Conservation (phyloP, 352 stramenopile genomes). For the Detonula confervacea region DNA sequence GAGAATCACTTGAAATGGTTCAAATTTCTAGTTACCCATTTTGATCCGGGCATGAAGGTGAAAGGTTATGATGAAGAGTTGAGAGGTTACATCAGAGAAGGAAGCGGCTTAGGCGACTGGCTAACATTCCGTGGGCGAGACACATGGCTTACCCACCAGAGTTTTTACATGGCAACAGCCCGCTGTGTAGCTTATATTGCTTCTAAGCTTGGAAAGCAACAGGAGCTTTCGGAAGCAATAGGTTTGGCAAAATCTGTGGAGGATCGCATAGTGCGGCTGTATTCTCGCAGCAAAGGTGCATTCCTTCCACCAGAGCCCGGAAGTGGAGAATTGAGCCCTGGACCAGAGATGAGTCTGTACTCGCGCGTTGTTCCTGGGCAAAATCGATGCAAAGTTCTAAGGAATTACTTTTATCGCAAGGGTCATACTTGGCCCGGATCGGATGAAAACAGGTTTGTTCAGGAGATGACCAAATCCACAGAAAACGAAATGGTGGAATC, state of each 20-base stretch:
- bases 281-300: conserved; percentile 34
- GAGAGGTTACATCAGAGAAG: conserved; percentile 44
- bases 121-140: conserved; percentile 42
- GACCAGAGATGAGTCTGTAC: conserved; percentile 55
- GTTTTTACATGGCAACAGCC: conserved; percentile 61
- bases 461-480: conserved; percentile 11
- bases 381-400: conserved; percentile 46
- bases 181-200: conserved; percentile 56
- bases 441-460: conserved; percentile 38
- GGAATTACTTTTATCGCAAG: conserved; percentile 45
- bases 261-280: conserved; percentile 43
- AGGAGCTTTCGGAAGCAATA: conserved; percentile 13
- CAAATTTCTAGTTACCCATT: conserved; percentile 45
- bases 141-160: conserved; percentile 55
- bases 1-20: conserved; percentile 50
- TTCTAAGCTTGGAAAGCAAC: conserved; percentile 19
- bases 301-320: conserved; percentile 31
- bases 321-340: conserved; percentile 28
- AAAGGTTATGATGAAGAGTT: conserved; percentile 56
- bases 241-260: conserved; percentile 28
- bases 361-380: conserved; percentile 50
- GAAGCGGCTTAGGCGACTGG: conserved; percentile 60
- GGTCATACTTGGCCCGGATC: conserved; percentile 55
- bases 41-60: conserved; percentile 44
- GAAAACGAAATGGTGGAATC: conserved; percentile 42